phyloP scores from a whole-genome alignment of 371 early-diverging fungal genomes.

The Syncephalastrum contaminatum region DNA sequence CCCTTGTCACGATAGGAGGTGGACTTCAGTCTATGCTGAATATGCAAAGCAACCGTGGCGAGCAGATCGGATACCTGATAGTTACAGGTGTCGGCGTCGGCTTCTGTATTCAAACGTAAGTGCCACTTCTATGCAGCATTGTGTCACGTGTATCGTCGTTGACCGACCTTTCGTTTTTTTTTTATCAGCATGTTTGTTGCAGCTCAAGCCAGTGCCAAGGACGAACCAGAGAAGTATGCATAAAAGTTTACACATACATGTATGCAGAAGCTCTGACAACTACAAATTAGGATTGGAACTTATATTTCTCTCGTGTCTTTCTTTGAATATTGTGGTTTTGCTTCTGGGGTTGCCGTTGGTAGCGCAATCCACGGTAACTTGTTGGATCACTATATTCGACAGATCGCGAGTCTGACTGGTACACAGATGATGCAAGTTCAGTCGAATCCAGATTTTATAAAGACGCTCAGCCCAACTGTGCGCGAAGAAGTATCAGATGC shows the following conservation, averaged over 20 bases:
- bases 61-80: slow-evolving; percentile 44
- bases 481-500: too few relatives aligned
- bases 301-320: too few relatives aligned
- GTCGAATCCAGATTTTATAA: too few relatives aligned
- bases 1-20: slow-evolving; percentile 44
- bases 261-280: too few relatives aligned
- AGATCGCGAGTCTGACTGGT: too few relatives aligned
- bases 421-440: too few relatives aligned
- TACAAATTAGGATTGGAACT: too few relatives aligned
- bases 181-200: not conserved
- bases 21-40: slow-evolving; percentile 51
- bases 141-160: too few relatives aligned
- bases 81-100: slow-evolving; percentile 60
- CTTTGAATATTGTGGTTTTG: too few relatives aligned
- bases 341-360: too few relatives aligned
- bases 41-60: slow-evolving; percentile 21
- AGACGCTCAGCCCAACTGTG: too few relatives aligned
- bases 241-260: not conserved
- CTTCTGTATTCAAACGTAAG: slow-evolving; percentile 40
- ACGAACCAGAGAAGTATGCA: not conserved
- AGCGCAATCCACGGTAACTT: not conserved
- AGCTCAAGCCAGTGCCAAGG: not conserved
- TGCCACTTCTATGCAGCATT: not conserved
- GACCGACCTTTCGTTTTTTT: too few relatives aligned
- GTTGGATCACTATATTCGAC: not conserved